Conservation (phyloP, 2,329 filamentous ascomycete species). For the Zasmidium cellare region DNA sequence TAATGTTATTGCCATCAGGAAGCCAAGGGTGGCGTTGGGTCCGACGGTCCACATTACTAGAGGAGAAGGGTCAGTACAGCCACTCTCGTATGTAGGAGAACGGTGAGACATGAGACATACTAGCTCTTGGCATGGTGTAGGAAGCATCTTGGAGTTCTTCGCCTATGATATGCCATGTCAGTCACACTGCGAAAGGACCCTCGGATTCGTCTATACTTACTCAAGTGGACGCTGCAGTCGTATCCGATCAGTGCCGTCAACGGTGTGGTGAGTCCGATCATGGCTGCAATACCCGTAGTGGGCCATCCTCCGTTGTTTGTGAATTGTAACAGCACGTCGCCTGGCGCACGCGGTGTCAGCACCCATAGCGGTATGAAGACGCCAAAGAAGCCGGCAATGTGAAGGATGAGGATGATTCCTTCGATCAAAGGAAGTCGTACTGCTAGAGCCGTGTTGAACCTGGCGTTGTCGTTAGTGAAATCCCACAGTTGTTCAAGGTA, state of each 20-base stretch:
- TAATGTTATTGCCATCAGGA: slow-evolving; percentile 33
- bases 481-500: too few relatives aligned
- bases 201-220: not conserved
- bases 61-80: not conserved
- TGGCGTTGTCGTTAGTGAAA: not conserved
- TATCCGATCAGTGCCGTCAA: slow-evolving; percentile 24
- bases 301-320: slow-evolving; percentile 26
- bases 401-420: slow-evolving; percentile 28
- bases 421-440: slow-evolving; percentile 30
- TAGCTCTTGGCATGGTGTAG: slow-evolving; percentile 19
- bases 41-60: slow-evolving; percentile 22
- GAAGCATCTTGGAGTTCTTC: slow-evolving; percentile 26
- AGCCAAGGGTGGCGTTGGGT: slow-evolving; percentile 26
- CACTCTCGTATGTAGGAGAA: not conserved
- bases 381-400: slow-evolving; percentile 38
- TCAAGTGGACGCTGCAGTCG: slow-evolving; percentile 29
- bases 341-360: slow-evolving; percentile 22
- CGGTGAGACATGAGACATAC: not conserved
- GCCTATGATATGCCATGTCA: not conserved
- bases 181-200: not conserved
- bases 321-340: slow-evolving; percentile 21
- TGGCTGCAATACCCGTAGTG: slow-evolving; percentile 37
- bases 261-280: slow-evolving; percentile 43
- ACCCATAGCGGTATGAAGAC: slow-evolving; percentile 29
- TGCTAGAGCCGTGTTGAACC: slow-evolving; percentile 31